Evolutionary conservation across 1,139 yeast genomes (phyloP), one percentile per base, ranked within the genome.

Genomic region (Diutina mesorugosa): DNA sequence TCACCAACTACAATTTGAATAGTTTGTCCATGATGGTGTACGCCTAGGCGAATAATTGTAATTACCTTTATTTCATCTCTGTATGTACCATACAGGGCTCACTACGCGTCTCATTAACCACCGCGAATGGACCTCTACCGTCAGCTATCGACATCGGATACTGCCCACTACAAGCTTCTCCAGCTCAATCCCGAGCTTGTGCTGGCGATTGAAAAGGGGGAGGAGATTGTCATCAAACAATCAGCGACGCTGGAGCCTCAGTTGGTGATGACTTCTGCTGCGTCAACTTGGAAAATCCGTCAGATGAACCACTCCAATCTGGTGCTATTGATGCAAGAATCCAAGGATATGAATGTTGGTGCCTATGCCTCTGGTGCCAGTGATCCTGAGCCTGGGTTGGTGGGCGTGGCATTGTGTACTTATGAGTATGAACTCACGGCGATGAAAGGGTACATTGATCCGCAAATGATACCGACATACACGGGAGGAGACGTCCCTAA

Each of bases 271-370:
- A 85, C 91, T 59, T 80, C 95, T 0, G 64, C 70, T 8, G 62
- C 71, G 48, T 68, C 74, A 57, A 86, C 96, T 0, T 90, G 82
- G 79, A 74, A 74, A 57, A 65, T 90, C 26, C 77, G 91, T 55
- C 91, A 87, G 63, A 85, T 88, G 75, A 88, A 89, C 66, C 97
- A 91, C 67, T 87, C 97, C 9, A 90, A 91, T 67, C 80, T 95
- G 0, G 84, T 87, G 12, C 67, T 90, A 62, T 62, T 90, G 45
- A 69, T 83, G 67, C 70, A 74, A 45, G 69, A 72, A 55, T 60
- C 65, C 35, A 9, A 12, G 6, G 14, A 14, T n/a, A 60, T 60
- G 30, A 48, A 55, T 2, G 54, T 59, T 6, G 46, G 3, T n/a
- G 48, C 28, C 54, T 50, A 50, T 18, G 45, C 41, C 28, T 7